These are phyloP conservation scores for Penium margaritaceum DNA, from an alignment of 139 green algal genomes.

Conservation along the genomic window DNA sequence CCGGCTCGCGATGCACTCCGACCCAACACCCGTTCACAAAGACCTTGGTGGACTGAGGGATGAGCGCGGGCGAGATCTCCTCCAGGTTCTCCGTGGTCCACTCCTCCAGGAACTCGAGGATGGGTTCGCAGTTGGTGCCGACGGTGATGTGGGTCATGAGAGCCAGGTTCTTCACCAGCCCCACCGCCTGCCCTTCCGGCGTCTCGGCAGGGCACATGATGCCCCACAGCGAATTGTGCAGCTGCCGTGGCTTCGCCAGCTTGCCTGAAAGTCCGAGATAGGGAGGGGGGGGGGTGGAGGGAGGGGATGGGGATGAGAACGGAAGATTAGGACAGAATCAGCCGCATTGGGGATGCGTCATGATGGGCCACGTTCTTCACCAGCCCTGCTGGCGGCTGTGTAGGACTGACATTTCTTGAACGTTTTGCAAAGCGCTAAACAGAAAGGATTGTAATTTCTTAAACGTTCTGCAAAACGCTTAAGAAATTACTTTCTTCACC, in stretches of 20 bases:
- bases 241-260: constrained; percentile 85
- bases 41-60: constrained; percentile 59
- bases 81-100: constrained; percentile 57
- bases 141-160: constrained; percentile 77
- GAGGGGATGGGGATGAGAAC: constrained; percentile 1
- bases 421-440: no score
- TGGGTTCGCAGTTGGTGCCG: constrained; percentile 42
- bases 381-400: no score
- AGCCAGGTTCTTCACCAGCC: constrained; percentile 97
- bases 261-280: constrained; percentile 66
- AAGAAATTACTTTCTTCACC: no score
- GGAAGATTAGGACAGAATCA: neutral
- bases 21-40: constrained; percentile 91
- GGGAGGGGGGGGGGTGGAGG: neutral
- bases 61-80: constrained; percentile 51
- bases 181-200: constrained; percentile 83
- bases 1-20: constrained; percentile 54
- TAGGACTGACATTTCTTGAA: no score
- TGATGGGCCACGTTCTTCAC: no score
- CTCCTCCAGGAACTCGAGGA: constrained; percentile 59
- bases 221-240: constrained; percentile 96
- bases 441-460: no score
- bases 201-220: constrained; percentile 96
- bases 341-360: no score
- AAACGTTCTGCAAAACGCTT: no score